Base-by-base conservation (phyloP, 2,329 filamentous ascomycete genomes). In the Arthroderma sp. region DNA sequence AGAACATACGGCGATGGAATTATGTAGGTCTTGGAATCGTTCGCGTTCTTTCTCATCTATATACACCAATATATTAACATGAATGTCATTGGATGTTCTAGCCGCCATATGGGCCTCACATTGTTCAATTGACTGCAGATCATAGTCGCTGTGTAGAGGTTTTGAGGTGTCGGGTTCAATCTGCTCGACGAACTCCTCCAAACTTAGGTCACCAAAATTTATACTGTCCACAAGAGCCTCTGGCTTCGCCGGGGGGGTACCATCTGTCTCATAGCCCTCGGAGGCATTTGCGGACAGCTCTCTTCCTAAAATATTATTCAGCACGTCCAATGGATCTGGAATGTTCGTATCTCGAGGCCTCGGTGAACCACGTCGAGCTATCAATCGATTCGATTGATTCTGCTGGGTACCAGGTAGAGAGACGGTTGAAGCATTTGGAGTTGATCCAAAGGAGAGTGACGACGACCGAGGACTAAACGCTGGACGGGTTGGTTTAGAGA, bases 11-110 rank as follows among this genome's bases (percentile, higher is more conserved):
- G 72, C 57, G 56, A 98, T 96, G 3, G 88, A 93, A 56, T 76
- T 78, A 64, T 96, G 91, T 36, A 98, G 72, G 46, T 93, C 86
- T 62, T 95, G 82, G 55, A 94, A 94, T 57, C 82, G 88, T 56
- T 81, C 72, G 61, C 82, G 85, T 52, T 94, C 85, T 52, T 75
- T 75, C 61, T 91, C 83, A 61, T 87, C 85, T 70, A 48, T 36
- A 49, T 29, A 42, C 22, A 42, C 41, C 36, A 47, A 43, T 36
- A 31, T 11, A 47, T 53, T 44, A 54, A 43, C 40, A 29, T 37
- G 11, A 40, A 32, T 39, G 22, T n/a, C 7, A 10, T n/a, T 10
- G 11, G 36, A 15, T 43, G 56, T 45, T 51, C 32, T 34, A 8
- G 8, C 52, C 53, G 80, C 54, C 72, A 86, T 82, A 86, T 66